Evolutionary conservation across 164 flowering plant genomes (phyloP), one percentile per base, ranked within the genome.

Genomic region (Berberis vulgaris): DNA sequence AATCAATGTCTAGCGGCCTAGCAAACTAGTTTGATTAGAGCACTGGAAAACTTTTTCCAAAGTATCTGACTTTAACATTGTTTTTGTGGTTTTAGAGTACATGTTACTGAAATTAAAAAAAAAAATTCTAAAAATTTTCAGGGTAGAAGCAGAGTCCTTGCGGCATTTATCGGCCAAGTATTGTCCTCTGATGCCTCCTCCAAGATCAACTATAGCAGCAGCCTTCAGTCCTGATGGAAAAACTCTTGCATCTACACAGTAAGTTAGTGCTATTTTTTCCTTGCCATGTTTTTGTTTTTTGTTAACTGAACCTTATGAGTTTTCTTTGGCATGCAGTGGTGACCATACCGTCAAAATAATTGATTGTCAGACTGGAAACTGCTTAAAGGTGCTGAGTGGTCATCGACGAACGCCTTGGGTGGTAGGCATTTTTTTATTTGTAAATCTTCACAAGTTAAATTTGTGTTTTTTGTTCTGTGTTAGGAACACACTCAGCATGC

Each of bases 381-480:
- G 97, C 81, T 77, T 88, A 68, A 94, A 88, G 79, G 96, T 94
- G 67, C 76, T 94, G 70, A 83, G 77, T 73, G 98, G 98, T 57
- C 98, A 91, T 75, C 79, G 93, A 60, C 85, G 97, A 68, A 94
- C 98, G 45, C 98, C 98, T 26, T 94, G 98, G 98, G 98, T 94
- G 97, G 98, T 93, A 80, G 76, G 97, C 10, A 63, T 26, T 26
- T 26, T 26, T 26, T 26, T 26, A 26, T 26, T 26, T 26, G 26
- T 26, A 26, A 26, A 26, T 26, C 26, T 26, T 26, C 26, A 26
- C 26, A 26, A 26, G 26, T 26, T 26, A 26, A 26, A 26, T 26
- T 26, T 26, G 26, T 26, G 26, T 26, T 26, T 26, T 26, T 26
- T 26, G 26, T 26, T 26, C 26, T 26, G 26, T 26, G 26, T 26